Evolutionary conservation across 208 protist species (phyloP).

Genomic region (Trichomonas vaginalis): DNA sequence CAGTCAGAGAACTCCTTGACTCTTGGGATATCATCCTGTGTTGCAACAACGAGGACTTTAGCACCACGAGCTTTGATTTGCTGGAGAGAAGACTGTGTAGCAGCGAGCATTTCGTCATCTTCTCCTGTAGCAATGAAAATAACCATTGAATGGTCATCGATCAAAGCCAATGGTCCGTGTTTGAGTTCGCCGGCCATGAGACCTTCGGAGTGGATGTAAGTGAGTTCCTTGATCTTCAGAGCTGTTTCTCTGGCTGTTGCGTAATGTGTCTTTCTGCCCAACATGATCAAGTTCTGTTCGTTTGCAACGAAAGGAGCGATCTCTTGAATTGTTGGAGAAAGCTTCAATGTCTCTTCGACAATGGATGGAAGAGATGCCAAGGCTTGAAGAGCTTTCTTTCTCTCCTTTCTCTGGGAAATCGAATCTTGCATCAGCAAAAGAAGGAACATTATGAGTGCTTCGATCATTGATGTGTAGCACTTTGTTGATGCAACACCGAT

Average conservation of each 20-base stretch:
- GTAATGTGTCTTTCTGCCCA: slow-evolving; percentile 37
- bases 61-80: background rate
- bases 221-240: slow-evolving; percentile 30
- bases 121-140: background rate
- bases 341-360: background rate
- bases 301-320: slow-evolving; percentile 40
- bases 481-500: slow-evolving; percentile 53
- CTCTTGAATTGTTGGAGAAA: slow-evolving; percentile 27
- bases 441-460: slow-evolving; percentile 29
- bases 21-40: background rate
- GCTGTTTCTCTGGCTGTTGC: slow-evolving; percentile 35
- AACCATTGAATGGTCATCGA: background rate
- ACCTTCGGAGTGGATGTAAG: slow-evolving; percentile 25
- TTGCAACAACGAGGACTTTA: background rate
- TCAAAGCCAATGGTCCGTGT: slow-evolving; percentile 19
- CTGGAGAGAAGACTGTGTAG: too few species aligned
- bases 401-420: background rate
- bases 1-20: background rate
- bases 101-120: background rate
- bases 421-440: slow-evolving; percentile 22
- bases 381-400: background rate
- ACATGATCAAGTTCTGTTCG: slow-evolving; percentile 36
- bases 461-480: slow-evolving; percentile 46
- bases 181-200: slow-evolving; percentile 25
- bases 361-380: background rate